Evolutionary conservation across 768 basidiomycete species (phyloP), one percentile per base, ranked within the genome.

Genomic region (Naganishia kalamii): DNA sequence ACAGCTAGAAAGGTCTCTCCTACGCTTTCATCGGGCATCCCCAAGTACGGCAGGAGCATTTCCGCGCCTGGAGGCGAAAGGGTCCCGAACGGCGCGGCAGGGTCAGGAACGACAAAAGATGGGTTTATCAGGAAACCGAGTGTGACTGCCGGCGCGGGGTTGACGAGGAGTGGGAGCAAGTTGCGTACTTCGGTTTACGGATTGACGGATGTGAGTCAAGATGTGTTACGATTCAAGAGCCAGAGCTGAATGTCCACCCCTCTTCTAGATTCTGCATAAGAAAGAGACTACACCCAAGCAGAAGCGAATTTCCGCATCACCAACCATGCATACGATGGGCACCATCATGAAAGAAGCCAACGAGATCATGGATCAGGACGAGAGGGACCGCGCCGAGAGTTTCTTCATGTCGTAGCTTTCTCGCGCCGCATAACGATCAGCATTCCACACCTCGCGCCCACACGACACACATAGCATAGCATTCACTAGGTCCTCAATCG

Each of bases 331-430:
- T 43, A 66, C 60, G 25, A 43, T 62, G 37, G 60, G 50, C 0
- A 46, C 32, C 19, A 61, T 67, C 25, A 30, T 52, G 21, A 41
- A 46, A 10, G 66, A 62, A 37, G 49, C 60, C 12, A 44, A 63
- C 35, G 47, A 67, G 44, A 67, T 67, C 44, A 40, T 57, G 66
- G 66, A 67, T 33, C 21, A 23, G 41, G 66, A 67, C 23, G 66
- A 67, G 66, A 62, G 54, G 19, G 35, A 57, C 37, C 54, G 54
- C 8, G 54, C 23, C 23, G 54, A 57, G 37, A 57, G 54, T 57
- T 57, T 57, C 37, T 57, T 57, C 54, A 57, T 57, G 54, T 37
- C 54, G 13, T 57, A 57, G n/a, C n/a, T n/a, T n/a, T n/a, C n/a
- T n/a, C n/a, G n/a, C n/a, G n/a, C n/a, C n/a, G n/a, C n/a, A n/a